Percentiles rank a stretch among this genome's conserved stretches.
Evolutionary conservation across 441 rosid species (phyloP).

Genomic region (Arabidopsis hybrid): DNA sequence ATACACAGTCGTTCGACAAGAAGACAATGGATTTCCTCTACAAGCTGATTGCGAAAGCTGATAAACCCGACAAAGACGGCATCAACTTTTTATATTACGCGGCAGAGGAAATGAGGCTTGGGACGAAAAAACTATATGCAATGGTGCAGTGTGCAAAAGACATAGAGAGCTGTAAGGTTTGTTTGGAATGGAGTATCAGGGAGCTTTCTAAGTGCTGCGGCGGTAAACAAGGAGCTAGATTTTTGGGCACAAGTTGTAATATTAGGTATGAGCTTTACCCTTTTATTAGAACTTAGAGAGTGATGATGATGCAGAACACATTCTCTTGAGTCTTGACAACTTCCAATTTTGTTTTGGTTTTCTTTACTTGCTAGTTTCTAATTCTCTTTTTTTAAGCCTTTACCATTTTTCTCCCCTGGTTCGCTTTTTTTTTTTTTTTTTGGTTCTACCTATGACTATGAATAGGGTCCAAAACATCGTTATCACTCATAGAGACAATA

Average conservation of each 20-base stretch:
- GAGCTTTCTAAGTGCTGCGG: slow-evolving; percentile 8
- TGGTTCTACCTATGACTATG: not conserved
- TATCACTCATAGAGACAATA: not conserved
- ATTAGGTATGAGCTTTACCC: slow-evolving; percentile 18
- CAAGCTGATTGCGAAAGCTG: not conserved
- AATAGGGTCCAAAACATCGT: not conserved
- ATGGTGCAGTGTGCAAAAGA: slow-evolving; percentile 19
- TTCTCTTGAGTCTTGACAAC: not conserved
- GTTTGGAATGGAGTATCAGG: not conserved
- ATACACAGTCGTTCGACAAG: not conserved
- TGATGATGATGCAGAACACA: not conserved
- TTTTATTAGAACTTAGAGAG: not conserved
- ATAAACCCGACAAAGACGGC: not conserved
- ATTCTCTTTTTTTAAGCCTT: not conserved
- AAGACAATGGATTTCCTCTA: not conserved
- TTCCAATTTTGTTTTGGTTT: not conserved
- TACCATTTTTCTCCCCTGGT: not conserved
- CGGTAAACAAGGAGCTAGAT: slow-evolving; percentile 27
- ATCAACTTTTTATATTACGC: not conserved
- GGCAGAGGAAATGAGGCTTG: not conserved
- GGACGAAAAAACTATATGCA: not conserved
- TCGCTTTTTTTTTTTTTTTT: not conserved
- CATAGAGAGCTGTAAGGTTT: not conserved
- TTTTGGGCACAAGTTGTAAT: slow-evolving; percentile 14
- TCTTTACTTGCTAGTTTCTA: not conserved